phyloP scores from a whole-genome alignment of 352 stramenopile genomes.

The Phytophthora boehmeriae region DNA sequence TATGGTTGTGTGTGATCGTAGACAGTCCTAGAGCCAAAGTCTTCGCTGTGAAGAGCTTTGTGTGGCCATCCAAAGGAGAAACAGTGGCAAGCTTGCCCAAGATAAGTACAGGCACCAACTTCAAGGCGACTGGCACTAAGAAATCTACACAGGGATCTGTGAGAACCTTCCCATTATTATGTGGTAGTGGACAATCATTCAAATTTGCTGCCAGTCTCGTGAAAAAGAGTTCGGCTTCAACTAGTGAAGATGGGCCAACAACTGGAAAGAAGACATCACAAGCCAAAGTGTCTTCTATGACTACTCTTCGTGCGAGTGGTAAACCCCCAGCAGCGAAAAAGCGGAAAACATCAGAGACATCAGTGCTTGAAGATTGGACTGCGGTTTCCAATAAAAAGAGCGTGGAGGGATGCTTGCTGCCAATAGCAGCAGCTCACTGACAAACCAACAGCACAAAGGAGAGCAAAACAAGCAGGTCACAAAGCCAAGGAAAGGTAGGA shows the following conservation, averaged over 20 bases:
- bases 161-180: conserved; percentile 5
- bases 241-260: conserved; percentile 1
- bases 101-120: conserved; percentile 23
- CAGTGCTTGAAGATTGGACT: conserved; percentile 3
- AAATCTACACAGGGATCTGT: background rate
- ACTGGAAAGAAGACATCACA: conserved; percentile 6
- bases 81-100: conserved; percentile 8
- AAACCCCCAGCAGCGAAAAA: conserved; percentile 34
- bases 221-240: conserved; percentile 7
- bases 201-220: conserved; percentile 18
- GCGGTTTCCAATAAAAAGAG: conserved; percentile 21
- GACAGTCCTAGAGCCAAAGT: conserved; percentile 7
- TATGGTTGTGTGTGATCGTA: conserved; percentile 1
- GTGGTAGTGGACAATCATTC: conserved; percentile 18
- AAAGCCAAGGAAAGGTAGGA: background rate
- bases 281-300: conserved; percentile 7
- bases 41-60: conserved; percentile 21
- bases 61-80: conserved; percentile 3
- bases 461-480: conserved; percentile 8
- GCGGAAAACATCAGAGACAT: conserved; percentile 17
- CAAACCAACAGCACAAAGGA: conserved; percentile 5
- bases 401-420: background rate
- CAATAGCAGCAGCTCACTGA: conserved; percentile 10
- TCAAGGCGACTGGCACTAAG: conserved; percentile 15
- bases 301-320: conserved; percentile 29